A percentile compares a stretch with the other conserved stretches of the same genome.
These are phyloP conservation scores for Lanmaoa rubissima DNA, from an alignment of 768 basidiomycete species.

Conservation along the genomic window DNA sequence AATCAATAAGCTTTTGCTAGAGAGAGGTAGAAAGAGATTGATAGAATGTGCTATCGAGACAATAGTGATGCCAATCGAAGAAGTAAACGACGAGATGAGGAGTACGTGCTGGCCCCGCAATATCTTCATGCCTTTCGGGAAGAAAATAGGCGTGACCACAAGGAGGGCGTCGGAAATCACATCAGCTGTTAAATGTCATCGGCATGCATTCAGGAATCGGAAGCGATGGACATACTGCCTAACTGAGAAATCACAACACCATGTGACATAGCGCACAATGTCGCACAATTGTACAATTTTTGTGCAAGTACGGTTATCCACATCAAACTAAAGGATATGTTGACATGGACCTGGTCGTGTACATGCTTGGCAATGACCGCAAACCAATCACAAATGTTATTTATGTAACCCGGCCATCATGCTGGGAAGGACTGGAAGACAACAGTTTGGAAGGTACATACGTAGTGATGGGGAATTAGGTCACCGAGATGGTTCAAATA, in stretches of 20 bases:
- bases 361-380: too few species aligned
- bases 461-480: too few species aligned
- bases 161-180: slow-evolving; percentile 17
- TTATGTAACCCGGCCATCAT: too few species aligned
- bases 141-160: slow-evolving; percentile 11
- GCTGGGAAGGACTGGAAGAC: too few species aligned
- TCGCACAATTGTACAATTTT: slow-evolving; percentile 5
- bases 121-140: slow-evolving; percentile 16
- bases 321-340: slow-evolving; percentile 17
- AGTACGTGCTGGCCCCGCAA: slow-evolving; percentile 11
- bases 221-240: slow-evolving; percentile 6
- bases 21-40: slow-evolving; percentile 7
- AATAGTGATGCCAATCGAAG: slow-evolving; percentile 21
- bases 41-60: slow-evolving; percentile 12
- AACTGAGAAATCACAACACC: slow-evolving; percentile 12
- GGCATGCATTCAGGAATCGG: neutral
- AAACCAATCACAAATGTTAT: too few species aligned
- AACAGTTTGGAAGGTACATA: too few species aligned
- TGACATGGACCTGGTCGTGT: too few species aligned
- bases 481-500: too few species aligned
- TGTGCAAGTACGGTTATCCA: slow-evolving; percentile 6
- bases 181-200: slow-evolving; percentile 16
- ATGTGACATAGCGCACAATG: neutral
- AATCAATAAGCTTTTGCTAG: slow-evolving; percentile 3
- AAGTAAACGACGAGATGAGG: slow-evolving; percentile 20